A percentile compares a stretch with the other conserved stretches of the same genome.
phyloP scores from a whole-genome alignment of 192 early-diverging fungal genomes.

The Entomortierella lignicola region DNA sequence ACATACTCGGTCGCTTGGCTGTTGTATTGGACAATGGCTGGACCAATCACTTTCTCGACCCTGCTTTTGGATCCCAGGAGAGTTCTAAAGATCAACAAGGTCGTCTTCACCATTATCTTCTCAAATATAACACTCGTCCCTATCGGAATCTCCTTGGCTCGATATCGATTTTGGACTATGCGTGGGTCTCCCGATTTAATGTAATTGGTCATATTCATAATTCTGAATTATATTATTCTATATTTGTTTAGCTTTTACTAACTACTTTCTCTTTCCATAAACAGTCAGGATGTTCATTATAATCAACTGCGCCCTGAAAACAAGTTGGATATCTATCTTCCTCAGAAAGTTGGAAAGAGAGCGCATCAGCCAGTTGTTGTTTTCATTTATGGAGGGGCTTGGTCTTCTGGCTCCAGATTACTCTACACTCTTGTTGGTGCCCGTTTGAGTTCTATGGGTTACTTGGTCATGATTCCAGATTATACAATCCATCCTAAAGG shows the following conservation, averaged over 20 bases:
- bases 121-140: slow-evolving; percentile 35
- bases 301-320: slow-evolving; percentile 23
- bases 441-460: slow-evolving; percentile 62
- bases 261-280: background rate
- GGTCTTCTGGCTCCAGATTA: slow-evolving; percentile 61
- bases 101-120: slow-evolving; percentile 37
- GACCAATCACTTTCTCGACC: slow-evolving; percentile 2
- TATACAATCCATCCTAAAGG: slow-evolving; percentile 66
- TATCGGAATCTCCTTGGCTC: slow-evolving; percentile 26
- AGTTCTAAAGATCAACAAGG: slow-evolving; percentile 38
- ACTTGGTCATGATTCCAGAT: slow-evolving; percentile 65
- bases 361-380: slow-evolving; percentile 57
- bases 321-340: slow-evolving; percentile 54
- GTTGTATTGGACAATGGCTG: slow-evolving; percentile 38
- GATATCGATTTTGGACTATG: slow-evolving; percentile 39
- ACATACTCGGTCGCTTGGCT: slow-evolving; percentile 49
- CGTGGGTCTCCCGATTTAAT: slow-evolving; percentile 17
- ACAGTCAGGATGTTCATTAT: slow-evolving; percentile 38
- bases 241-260: background rate
- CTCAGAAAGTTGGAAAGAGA: background rate
- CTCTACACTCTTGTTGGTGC: slow-evolving; percentile 62
- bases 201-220: slow-evolving; percentile 15
- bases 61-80: slow-evolving; percentile 31
- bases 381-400: slow-evolving; percentile 68
- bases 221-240: too few species aligned